phyloP scores from a whole-genome alignment of 2,329 filamentous ascomycete genomes.

The Aspergillus sp. region DNA sequence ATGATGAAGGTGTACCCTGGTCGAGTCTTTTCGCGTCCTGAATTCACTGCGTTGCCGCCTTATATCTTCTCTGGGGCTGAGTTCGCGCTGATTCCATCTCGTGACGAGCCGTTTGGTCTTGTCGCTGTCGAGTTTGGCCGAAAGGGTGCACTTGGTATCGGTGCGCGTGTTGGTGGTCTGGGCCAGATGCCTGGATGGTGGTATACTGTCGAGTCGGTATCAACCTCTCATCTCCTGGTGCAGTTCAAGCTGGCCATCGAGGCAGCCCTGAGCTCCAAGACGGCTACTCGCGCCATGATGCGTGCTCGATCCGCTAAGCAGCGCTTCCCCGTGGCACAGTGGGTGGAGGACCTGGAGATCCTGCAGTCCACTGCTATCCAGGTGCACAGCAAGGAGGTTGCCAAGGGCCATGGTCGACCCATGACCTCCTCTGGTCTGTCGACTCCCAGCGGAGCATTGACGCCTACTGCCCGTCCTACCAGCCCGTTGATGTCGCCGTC shows the following conservation, averaged over 20 bases:
- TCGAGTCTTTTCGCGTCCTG: constrained; percentile 65
- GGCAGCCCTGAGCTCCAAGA: constrained; percentile 53
- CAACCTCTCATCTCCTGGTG: constrained; percentile 61
- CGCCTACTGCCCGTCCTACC: too few species aligned
- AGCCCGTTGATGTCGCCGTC: constrained; percentile 29
- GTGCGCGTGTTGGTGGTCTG: constrained; percentile 64
- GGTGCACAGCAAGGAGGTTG: constrained; percentile 38
- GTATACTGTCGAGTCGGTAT: constrained; percentile 67
- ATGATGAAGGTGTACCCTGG: constrained; percentile 67
- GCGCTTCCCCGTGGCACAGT: constrained; percentile 66
- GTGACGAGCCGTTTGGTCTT: constrained; percentile 68
- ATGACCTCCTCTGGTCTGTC: constrained; percentile 39
- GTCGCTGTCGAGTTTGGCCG: constrained; percentile 69
- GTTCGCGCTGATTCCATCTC: constrained; percentile 67
- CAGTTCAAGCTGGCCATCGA: constrained; percentile 66
- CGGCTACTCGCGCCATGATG: constrained; percentile 49
- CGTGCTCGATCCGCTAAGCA: constrained; percentile 65
- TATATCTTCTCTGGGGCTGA: constrained; percentile 70
- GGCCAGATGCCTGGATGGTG: constrained; percentile 71
- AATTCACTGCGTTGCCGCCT: constrained; percentile 65
- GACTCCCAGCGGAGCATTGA: constrained; percentile 18
- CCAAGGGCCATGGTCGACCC: constrained; percentile 42
- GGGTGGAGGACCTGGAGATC: constrained; percentile 64
- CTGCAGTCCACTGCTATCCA: constrained; percentile 62
- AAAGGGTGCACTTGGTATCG: constrained; percentile 67